Conservation (phyloP, 345 rosid genomes). For the Clarkia xantiana region DNA sequence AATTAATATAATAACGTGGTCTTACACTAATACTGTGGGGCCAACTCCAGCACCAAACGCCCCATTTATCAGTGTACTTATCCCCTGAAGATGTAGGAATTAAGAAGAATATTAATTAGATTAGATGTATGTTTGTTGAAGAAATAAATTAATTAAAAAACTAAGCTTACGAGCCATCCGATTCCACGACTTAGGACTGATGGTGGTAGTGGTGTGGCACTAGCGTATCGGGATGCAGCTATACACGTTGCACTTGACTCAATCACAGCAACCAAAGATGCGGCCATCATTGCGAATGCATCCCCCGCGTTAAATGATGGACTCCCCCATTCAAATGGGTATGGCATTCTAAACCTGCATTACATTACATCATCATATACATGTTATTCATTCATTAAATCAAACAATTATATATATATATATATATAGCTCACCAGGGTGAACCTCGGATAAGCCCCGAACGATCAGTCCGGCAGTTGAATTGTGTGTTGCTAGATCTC, state of each 20-base stretch:
- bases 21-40: slow-evolving; percentile 60
- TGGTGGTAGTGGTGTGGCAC: slow-evolving; percentile 74
- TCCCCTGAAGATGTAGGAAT: slow-evolving; percentile 32
- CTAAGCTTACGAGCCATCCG: slow-evolving; percentile 58
- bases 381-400: no score
- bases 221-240: slow-evolving; percentile 68
- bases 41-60: slow-evolving; percentile 57
- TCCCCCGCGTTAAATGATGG: slow-evolving; percentile 58
- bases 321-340: slow-evolving; percentile 77
- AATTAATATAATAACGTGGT: no score
- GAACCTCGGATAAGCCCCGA: slow-evolving; percentile 71
- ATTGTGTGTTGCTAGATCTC: slow-evolving; percentile 42
- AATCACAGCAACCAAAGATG: slow-evolving; percentile 48
- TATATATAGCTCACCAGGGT: slow-evolving; percentile 38
- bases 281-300: slow-evolving; percentile 59
- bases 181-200: slow-evolving; percentile 66
- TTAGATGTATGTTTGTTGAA: not conserved
- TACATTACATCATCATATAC: not conserved
- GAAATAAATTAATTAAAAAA: slow-evolving; percentile 1
- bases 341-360: slow-evolving; percentile 66
- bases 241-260: slow-evolving; percentile 73
- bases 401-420: no score
- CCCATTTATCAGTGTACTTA: slow-evolving; percentile 49
- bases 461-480: slow-evolving; percentile 75
- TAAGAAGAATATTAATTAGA: not conserved